Base-by-base conservation (phyloP, 2,329 filamentous ascomycete genomes). In the Aureobasidium sp. region DNA sequence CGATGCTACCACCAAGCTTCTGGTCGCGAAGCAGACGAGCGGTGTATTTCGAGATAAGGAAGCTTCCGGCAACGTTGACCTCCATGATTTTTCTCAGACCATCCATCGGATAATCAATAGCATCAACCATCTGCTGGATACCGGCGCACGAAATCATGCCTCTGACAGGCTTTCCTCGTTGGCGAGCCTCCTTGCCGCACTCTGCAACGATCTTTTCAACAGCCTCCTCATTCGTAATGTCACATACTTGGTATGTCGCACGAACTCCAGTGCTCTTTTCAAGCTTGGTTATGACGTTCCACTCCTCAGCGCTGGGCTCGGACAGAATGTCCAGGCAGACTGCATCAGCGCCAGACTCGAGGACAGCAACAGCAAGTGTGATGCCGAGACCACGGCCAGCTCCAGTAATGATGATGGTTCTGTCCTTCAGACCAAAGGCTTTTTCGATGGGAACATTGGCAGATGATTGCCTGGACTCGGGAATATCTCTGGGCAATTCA, bases 351-450 rank as follows among this genome's bases (percentile, higher is more conserved):
- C 87, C 87, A 17, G 86, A 85, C 70, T 90, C 87, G 17, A 87
- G 87, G 36, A 86, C 78, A 1, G 79, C 85, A 37, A 87, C 77
- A 15, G 86, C 87, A 32, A 89, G 80, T 5, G 80, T 80, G 29
- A 88, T 76, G 46, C 87, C 87, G 66, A 90, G 88, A 37, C 87
- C 87, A 39, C 85, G 86, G 37, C 84, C 88, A 13, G 86, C 86
- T 63, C 87, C 87, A 1, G 85, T 83, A 46, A 90, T 82, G 66
- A 90, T 87, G 36, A 86, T 87, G 1, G 87, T 89, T 68, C 84
- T 83, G 47, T 86, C 86, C 70, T 85, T 86, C 57, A 90, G 78
- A 39, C 46, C 47, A 32, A 61, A 61, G 4, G 48, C 46, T 23
- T 61, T 53, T 32, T 61, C 48, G 12, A 61, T 46, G 3, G 68